These are phyloP conservation scores for Paraphoma sp. DNA, from an alignment of 2,329 filamentous ascomycete genomes.

Conservation along the genomic window DNA sequence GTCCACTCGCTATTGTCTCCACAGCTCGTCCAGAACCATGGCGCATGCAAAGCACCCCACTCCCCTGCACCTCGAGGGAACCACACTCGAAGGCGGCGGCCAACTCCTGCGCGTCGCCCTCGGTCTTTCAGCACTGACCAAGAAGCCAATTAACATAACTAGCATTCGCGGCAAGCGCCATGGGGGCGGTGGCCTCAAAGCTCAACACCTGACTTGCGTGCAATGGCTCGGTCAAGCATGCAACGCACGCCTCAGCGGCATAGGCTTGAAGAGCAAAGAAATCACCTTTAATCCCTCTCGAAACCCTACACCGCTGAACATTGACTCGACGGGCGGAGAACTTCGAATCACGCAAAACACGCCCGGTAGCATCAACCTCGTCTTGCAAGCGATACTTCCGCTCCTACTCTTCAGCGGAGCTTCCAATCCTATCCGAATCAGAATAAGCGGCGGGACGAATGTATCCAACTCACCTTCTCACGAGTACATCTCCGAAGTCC, in stretches of 20 bases:
- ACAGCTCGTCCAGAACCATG: neutral
- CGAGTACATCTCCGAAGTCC: conserved; percentile 64
- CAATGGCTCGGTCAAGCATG: conserved; percentile 60
- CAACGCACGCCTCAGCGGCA: conserved; percentile 51
- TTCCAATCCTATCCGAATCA: conserved; percentile 41
- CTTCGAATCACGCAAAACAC: conserved; percentile 46
- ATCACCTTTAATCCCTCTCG: conserved; percentile 46
- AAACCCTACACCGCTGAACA: neutral
- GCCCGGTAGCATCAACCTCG: conserved; percentile 62
- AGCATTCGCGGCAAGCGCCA: conserved; percentile 61
- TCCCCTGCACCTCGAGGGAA: conserved; percentile 56
- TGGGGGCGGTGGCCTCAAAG: conserved; percentile 62
- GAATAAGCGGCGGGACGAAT: conserved; percentile 65
- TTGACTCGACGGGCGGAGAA: conserved; percentile 16
- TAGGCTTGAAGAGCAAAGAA: conserved; percentile 51
- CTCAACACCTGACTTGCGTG: conserved; percentile 63
- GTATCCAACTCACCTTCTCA: conserved; percentile 61
- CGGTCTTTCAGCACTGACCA: conserved; percentile 61
- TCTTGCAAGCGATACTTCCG: conserved; percentile 66
- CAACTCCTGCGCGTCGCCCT: conserved; percentile 66
- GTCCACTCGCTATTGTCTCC: neutral
- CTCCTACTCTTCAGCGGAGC: conserved; percentile 57
- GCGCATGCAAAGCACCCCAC: neutral
- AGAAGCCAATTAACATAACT: conserved; percentile 57
- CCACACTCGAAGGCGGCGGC: conserved; percentile 67